Conservation (phyloP, 352 stramenopile species). For the Globisporangium uncinulatum region DNA sequence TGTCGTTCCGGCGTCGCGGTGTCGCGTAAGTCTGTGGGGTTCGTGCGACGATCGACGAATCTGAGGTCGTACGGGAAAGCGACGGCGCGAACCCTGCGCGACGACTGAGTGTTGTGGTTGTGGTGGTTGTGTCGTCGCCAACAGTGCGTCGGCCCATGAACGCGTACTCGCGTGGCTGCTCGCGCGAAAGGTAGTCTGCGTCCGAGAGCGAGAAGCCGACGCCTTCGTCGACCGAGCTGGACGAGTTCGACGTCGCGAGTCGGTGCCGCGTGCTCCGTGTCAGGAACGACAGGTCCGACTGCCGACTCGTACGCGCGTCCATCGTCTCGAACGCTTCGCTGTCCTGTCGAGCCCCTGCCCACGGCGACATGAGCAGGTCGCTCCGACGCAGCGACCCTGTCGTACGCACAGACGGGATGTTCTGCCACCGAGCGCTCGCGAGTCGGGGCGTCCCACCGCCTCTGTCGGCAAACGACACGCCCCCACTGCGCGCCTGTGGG, state of each 20-base stretch:
- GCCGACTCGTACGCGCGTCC: constrained; percentile 23
- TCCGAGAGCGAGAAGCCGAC: constrained; percentile 55
- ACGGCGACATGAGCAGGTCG: constrained; percentile 47
- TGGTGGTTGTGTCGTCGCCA: constrained; percentile 8
- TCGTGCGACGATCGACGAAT: constrained; percentile 14
- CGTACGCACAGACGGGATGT: constrained; percentile 22
- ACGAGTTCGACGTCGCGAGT: constrained; percentile 13
- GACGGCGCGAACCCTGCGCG: constrained; percentile 4
- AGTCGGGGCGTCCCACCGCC: constrained; percentile 21
- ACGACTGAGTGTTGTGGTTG: too few species aligned
- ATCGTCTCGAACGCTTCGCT: constrained; percentile 16
- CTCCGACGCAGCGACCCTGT: constrained; percentile 19
- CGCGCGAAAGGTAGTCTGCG: constrained; percentile 64
- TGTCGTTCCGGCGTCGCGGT: constrained; percentile 7
- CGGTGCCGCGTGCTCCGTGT: constrained; percentile 32
- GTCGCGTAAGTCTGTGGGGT: constrained; percentile 1
- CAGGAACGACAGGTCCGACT: constrained; percentile 15
- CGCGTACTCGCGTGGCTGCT: constrained; percentile 30
- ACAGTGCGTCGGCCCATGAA: constrained; percentile 7
- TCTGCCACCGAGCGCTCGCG: constrained; percentile 21
- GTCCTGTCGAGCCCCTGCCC: constrained; percentile 9
- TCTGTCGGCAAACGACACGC: background rate
- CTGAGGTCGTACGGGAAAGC: constrained; percentile 15
- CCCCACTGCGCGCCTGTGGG: background rate
- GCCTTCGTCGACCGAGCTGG: constrained; percentile 24